Base-by-base conservation (phyloP, 164 flowering plant species). In the Tetrastigma voinierianum region DNA sequence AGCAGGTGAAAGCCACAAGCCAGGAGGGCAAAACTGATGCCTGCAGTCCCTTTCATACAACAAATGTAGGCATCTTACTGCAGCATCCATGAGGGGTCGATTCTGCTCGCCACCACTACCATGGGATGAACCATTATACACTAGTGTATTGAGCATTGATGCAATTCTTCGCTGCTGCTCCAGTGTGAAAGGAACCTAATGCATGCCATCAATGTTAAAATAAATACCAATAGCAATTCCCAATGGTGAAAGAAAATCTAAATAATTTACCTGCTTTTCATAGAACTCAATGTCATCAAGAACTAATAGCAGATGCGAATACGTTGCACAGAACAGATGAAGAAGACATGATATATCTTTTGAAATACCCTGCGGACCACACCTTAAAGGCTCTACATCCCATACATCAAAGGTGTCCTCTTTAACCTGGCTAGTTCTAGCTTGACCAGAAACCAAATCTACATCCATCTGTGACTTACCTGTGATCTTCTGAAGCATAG, bases 41-140 rank as follows among this genome's bases (percentile, higher is more conserved):
- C 99, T 88, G 78, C 98, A 90, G 70, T 96, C 98, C 81, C 99
- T 89, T 76, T 96, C 97, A 83, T 96, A 93, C 71, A 96, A 67
- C 72, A 93, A 70, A 77, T 90, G 99, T 67, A 96, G 81, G 73
- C 99, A 96, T 72, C 83, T 87, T 65, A 84, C 76, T 44, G 98
- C 90, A 70, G 90, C 86, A 72, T 86, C 96, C 91, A 90, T 85
- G 62, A 96, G 80, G 51, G 85, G 69, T 70, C 68, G 77, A 76
- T 77, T 69, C 60, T 80, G 80, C n/a, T 64, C 78, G 25, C 82
- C 77, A 32, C 82, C 77, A 57, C 46, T 76, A 61, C 71, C 68
- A 43, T 78, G 77, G 53, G 83, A 80, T 55, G 91, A 69, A 61
- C 90, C 86, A 86, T 91, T 91, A 68, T 93, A 96, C 11, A 93